phyloP scores from a whole-genome alignment of 2,329 filamentous ascomycete species.

The Trichoderma sp. region DNA sequence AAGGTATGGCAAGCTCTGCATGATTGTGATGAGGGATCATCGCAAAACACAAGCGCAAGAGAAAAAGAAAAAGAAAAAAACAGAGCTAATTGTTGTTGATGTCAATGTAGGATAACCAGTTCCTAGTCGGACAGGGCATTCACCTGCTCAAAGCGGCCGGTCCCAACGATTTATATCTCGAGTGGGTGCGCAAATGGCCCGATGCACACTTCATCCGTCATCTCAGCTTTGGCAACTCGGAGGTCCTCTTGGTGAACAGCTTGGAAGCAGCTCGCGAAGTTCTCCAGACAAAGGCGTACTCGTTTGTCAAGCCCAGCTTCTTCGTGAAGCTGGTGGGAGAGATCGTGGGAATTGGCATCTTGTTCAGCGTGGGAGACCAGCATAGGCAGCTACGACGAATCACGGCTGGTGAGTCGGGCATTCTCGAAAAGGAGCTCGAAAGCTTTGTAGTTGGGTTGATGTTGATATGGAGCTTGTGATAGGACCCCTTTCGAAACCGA shows the following conservation, averaged over 20 bases:
- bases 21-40: too few species aligned
- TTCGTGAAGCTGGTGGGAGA: conserved; percentile 15
- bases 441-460: too few species aligned
- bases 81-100: neutral
- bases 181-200: conserved; percentile 15
- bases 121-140: conserved; percentile 15
- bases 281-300: conserved; percentile 6
- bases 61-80: neutral
- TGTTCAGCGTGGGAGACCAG: conserved; percentile 14
- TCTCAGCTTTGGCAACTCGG: conserved; percentile 11
- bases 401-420: neutral
- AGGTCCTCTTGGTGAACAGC: conserved; percentile 13
- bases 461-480: neutral
- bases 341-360: conserved; percentile 5
- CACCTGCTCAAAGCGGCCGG: neutral
- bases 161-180: conserved; percentile 11
- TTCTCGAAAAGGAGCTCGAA: neutral
- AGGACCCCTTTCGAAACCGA: conserved; percentile 15
- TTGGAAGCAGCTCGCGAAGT: conserved; percentile 17
- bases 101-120: conserved; percentile 9
- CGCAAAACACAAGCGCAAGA: neutral
- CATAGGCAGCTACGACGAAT: conserved; percentile 8
- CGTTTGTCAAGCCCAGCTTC: conserved; percentile 12
- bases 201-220: conserved; percentile 14
- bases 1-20: neutral